These are phyloP conservation scores for Lanmaoa rubissima DNA, from an alignment of 768 basidiomycete genomes.

Conservation along the genomic window DNA sequence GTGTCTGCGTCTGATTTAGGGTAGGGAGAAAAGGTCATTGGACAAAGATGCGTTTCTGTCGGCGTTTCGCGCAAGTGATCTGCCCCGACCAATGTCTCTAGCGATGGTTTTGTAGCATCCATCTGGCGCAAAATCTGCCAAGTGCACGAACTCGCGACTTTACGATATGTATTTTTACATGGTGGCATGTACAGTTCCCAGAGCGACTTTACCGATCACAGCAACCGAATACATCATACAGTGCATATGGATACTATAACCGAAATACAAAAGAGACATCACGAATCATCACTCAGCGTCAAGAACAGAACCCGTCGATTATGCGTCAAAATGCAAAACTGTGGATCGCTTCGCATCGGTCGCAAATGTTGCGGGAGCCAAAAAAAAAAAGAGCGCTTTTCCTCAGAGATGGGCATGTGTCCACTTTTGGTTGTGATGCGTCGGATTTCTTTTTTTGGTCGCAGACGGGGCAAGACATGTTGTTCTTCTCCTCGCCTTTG, in stretches of 20 bases:
- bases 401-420: background rate
- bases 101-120: too few species aligned
- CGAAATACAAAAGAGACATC: background rate
- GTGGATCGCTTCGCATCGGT: background rate
- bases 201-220: background rate
- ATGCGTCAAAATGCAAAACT: slow-evolving; percentile 6
- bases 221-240: background rate
- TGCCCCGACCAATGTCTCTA: too few species aligned
- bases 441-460: background rate
- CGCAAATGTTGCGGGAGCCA: slow-evolving; percentile 14
- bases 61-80: too few species aligned
- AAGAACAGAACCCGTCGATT: slow-evolving; percentile 3
- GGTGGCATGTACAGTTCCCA: too few species aligned
- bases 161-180: too few species aligned
- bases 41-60: too few species aligned
- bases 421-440: background rate
- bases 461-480: background rate
- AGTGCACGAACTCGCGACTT: too few species aligned
- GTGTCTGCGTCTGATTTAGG: too few species aligned
- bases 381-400: slow-evolving; percentile 8
- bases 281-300: background rate
- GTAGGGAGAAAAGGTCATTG: background rate
- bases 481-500: background rate
- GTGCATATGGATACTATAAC: background rate
- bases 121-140: too few species aligned